phyloP scores from a whole-genome alignment of 768 basidiomycete species.

The Hypsizygus marmoreus region DNA sequence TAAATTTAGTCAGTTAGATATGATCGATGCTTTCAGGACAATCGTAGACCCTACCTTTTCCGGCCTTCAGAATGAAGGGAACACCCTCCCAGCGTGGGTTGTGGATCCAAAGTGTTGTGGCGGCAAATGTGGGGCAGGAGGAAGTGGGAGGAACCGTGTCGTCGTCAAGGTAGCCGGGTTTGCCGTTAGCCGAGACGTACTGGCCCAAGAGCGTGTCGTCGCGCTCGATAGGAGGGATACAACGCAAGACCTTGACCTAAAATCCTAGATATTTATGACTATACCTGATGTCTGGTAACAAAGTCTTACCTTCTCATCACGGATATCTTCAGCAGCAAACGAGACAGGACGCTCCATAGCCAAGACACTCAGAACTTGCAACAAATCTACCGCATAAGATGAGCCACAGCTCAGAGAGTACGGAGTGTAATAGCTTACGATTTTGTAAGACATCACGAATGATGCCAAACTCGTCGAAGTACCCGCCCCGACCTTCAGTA shows the following conservation, averaged over 20 bases:
- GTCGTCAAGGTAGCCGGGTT: conserved; percentile 99
- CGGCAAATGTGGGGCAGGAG: conserved; percentile 93
- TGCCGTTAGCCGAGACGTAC: conserved; percentile 84
- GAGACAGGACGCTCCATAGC: conserved; percentile 99
- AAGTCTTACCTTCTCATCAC: conserved; percentile 87
- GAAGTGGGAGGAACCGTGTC: conserved; percentile 92
- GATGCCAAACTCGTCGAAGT: conserved; percentile 99
- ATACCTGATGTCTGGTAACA: too few species aligned
- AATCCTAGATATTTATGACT: too few species aligned
- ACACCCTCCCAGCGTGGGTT: conserved; percentile 99
- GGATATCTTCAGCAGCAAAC: conserved; percentile 95
- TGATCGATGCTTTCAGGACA: conserved; percentile 2
- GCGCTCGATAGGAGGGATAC: conserved; percentile 79
- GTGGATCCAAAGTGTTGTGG: conserved; percentile 87
- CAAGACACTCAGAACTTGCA: conserved; percentile 92
- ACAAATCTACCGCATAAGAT: conserved; percentile 60
- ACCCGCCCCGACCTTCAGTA: conserved; percentile 99
- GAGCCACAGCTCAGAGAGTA: conserved; percentile 17
- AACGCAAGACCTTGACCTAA: conserved; percentile 94
- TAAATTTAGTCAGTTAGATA: conserved; percentile 30
- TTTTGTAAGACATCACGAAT: conserved; percentile 98
- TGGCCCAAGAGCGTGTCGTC: conserved; percentile 91
- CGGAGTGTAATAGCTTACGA: conserved; percentile 69
- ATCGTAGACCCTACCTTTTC: conserved; percentile 82
- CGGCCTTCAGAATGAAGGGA: conserved; percentile 97